Evolutionary conservation across 2,329 filamentous ascomycete species (phyloP), one percentile per base, ranked within the genome.

Genomic region (Alternaria alternata): DNA sequence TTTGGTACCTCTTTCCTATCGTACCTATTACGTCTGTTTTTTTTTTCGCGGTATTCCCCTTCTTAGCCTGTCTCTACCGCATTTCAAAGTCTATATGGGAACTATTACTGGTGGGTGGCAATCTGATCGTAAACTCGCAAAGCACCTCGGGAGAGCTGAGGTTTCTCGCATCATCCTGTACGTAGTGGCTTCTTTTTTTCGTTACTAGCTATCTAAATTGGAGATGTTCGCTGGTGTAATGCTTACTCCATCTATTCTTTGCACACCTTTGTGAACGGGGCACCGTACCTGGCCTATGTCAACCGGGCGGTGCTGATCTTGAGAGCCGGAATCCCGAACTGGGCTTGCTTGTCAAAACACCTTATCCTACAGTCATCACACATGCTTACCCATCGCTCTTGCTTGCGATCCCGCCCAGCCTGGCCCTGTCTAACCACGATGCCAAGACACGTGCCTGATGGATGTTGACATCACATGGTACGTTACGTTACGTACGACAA

Each of bases 41-140:
- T 57, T 55, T 62, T 58, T 67, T 59, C 58, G 63, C 57, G 47
- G 44, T 51, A 52, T 49, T 54, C 41, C 55, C 41, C 44, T 59
- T 62, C 55, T 54, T 59, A 42, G 58, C 43, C 59, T 51, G 59
- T 62, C 59, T 62, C 59, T 62, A 62, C 55, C 51, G 55, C 55
- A 53, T 55, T 48, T 16, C 46, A 59, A 39, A 30, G 46, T 57
- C 38, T 44, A 43, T 55, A 51, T 60, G 61, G 60, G 59, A 62
- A 57, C 51, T 59, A 44, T 57, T 57, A 62, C 41, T 63, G 51
- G 52, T 67, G 65, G 65, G 63, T 51, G 65, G 65, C 65, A 56
- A 66, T 66, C 63, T 67, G 63, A 66, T 48, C 54, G 51, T 54
- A 48, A 57, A 24, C 39, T 54, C 26, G 39, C 39, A 51, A 59